phyloP scores from a whole-genome alignment of 1,284 basidiomycete species.

The Waitea zeae region DNA sequence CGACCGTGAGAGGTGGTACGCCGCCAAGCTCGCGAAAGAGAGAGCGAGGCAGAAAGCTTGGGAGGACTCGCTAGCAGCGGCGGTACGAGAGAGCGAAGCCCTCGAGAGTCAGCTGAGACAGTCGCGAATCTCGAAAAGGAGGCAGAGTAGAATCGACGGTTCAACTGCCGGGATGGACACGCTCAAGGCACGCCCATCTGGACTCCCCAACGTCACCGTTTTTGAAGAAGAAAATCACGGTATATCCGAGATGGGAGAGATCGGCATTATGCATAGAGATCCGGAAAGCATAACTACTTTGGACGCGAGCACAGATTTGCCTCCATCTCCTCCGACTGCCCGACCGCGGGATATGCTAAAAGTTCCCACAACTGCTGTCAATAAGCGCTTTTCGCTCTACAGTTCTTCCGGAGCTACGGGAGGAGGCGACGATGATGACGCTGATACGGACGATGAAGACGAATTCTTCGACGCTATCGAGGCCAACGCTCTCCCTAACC shows the following conservation, averaged over 20 bases:
- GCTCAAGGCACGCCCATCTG: conserved; percentile 10
- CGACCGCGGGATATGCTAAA: neutral
- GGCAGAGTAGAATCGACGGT: conserved; percentile 31
- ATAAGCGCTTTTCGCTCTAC: neutral
- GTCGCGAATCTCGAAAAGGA: conserved; percentile 33
- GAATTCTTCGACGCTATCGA: conserved; percentile 99
- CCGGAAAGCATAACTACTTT: neutral
- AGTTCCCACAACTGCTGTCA: neutral
- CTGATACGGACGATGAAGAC: conserved; percentile 79
- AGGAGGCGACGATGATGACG: conserved; percentile 22
- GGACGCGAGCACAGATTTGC: neutral
- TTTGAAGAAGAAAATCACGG: no score
- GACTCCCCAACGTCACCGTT: no score
- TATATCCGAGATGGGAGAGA: neutral
- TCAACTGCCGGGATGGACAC: conserved; percentile 11
- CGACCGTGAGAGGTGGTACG: conserved; percentile 77
- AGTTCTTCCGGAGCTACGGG: neutral
- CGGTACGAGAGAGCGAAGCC: conserved; percentile 76
- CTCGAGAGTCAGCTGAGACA: conserved; percentile 74
- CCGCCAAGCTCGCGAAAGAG: conserved; percentile 44
- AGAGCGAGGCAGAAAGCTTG: conserved; percentile 64
- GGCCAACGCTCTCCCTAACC: conserved; percentile 56
- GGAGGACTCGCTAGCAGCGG: conserved; percentile 83
- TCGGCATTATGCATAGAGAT: neutral
- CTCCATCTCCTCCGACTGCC: neutral